A percentile compares a stretch with the other conserved stretches of the same genome.
phyloP scores from a whole-genome alignment of 345 rosid genomes.

The Geranium rotundifolium region DNA sequence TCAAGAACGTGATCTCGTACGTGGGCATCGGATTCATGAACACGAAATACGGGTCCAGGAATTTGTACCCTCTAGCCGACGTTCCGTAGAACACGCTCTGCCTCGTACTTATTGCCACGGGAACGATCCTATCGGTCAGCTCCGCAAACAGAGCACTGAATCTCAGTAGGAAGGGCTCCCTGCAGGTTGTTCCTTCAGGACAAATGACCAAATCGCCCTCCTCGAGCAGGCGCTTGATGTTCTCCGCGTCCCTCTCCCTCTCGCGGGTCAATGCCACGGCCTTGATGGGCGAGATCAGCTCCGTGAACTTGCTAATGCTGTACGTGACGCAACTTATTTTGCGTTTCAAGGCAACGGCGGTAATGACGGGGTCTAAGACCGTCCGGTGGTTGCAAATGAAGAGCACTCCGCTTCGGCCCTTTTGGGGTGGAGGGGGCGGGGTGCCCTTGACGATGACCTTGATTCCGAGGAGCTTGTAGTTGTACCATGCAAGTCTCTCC shows the following conservation, averaged over 20 bases:
- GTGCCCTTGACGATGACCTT: slow-evolving; percentile 45
- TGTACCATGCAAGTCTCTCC: slow-evolving; percentile 46
- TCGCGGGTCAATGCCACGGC: slow-evolving; percentile 91
- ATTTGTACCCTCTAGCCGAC: slow-evolving; percentile 61
- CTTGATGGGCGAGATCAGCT: slow-evolving; percentile 75
- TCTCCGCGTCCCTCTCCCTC: slow-evolving; percentile 60
- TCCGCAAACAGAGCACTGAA: slow-evolving; percentile 93
- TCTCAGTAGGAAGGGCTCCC: slow-evolving; percentile 79
- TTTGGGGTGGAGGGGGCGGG: slow-evolving; percentile 65
- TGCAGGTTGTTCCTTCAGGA: slow-evolving; percentile 93
- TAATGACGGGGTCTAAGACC: slow-evolving; percentile 65
- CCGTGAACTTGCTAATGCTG: slow-evolving; percentile 82
- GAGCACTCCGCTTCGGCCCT: slow-evolving; percentile 71
- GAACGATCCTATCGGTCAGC: slow-evolving; percentile 76
- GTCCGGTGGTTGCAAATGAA: slow-evolving; percentile 90
- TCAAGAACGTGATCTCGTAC: slow-evolving; percentile 83
- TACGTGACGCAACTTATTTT: slow-evolving; percentile 94
- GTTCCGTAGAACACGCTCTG: slow-evolving; percentile 80
- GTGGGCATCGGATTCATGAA: slow-evolving; percentile 92
- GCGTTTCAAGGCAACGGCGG: slow-evolving; percentile 70
- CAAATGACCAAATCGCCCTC: slow-evolving; percentile 92
- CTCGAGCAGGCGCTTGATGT: slow-evolving; percentile 59
- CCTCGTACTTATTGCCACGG: slow-evolving; percentile 72
- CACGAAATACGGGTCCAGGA: slow-evolving; percentile 79
- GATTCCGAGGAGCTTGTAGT: slow-evolving; percentile 45